phyloP scores from a whole-genome alignment of 2,329 filamentous ascomycete species.

The Diplodia sapinea region DNA sequence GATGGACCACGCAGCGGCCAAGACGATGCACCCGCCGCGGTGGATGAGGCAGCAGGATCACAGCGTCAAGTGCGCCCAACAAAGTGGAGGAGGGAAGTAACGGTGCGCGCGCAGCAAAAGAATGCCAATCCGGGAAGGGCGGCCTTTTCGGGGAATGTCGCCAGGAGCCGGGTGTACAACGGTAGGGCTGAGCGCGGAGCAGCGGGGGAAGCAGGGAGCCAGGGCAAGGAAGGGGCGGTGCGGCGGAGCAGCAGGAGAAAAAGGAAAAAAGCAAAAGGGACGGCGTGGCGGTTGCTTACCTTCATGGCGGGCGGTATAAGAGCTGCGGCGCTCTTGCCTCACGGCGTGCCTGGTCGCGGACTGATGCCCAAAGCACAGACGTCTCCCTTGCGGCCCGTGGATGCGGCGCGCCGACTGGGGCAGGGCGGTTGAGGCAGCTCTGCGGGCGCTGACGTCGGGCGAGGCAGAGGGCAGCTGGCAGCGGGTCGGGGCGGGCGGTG shows the following conservation, averaged over 20 bases:
- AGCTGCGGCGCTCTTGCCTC: slow-evolving; percentile 22
- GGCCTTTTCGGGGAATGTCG: slow-evolving; percentile 32
- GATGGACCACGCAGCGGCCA: slow-evolving; percentile 30
- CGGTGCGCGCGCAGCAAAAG: slow-evolving; percentile 27
- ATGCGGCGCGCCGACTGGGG: slow-evolving; percentile 15
- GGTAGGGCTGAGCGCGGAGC: slow-evolving; percentile 30
- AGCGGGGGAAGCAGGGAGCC: slow-evolving; percentile 19
- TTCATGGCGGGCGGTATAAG: slow-evolving; percentile 31
- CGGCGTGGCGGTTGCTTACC: not conserved
- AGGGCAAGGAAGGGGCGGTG: slow-evolving; percentile 12
- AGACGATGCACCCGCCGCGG: slow-evolving; percentile 21
- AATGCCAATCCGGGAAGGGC: slow-evolving; percentile 30
- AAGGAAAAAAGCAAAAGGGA: slow-evolving; percentile 16
- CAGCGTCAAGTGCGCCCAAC: slow-evolving; percentile 24
- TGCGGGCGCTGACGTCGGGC: slow-evolving; percentile 14
- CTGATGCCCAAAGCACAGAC: slow-evolving; percentile 31
- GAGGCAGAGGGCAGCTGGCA: slow-evolving; percentile 7
- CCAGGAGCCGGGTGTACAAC: slow-evolving; percentile 30
- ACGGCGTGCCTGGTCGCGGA: slow-evolving; percentile 6
- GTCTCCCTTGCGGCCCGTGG: slow-evolving; percentile 29
- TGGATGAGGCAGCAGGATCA: slow-evolving; percentile 23
- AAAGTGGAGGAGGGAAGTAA: slow-evolving; percentile 25
- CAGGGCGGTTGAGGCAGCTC: not conserved
- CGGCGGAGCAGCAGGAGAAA: not conserved
- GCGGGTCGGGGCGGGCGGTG: slow-evolving; percentile 22